Evolutionary conservation across 2,329 filamentous ascomycete genomes (phyloP).

Genomic region (Pestalotiopsis sp.): DNA sequence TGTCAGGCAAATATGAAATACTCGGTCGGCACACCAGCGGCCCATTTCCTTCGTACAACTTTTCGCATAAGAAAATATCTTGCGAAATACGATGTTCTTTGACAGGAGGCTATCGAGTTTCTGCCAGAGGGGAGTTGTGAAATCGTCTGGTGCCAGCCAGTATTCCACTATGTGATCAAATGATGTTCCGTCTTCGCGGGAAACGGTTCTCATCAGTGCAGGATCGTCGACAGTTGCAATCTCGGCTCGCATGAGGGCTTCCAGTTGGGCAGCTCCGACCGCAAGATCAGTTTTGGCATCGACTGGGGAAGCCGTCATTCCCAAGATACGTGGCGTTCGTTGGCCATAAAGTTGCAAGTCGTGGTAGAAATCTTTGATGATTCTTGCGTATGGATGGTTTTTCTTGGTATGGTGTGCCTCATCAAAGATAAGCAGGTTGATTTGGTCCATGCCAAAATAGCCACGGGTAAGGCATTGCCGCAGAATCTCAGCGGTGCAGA

Average conservation of each 20-base stretch:
- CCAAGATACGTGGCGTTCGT: slow-evolving; percentile 75
- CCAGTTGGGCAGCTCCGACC: slow-evolving; percentile 70
- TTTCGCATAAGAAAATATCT: slow-evolving; percentile 59
- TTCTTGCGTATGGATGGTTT: slow-evolving; percentile 84
- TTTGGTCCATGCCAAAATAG: slow-evolving; percentile 76
- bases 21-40: slow-evolving; percentile 79
- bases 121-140: slow-evolving; percentile 65
- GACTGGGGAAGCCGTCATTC: slow-evolving; percentile 96
- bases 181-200: background rate
- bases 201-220: slow-evolving; percentile 53
- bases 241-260: slow-evolving; percentile 73
- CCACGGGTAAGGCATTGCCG: slow-evolving; percentile 75
- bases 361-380: slow-evolving; percentile 83
- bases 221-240: slow-evolving; percentile 72
- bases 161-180: slow-evolving; percentile 59
- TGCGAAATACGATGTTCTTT: slow-evolving; percentile 47
- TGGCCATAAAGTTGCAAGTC: slow-evolving; percentile 41
- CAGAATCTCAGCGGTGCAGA: slow-evolving; percentile 89
- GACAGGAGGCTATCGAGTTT: slow-evolving; percentile 49
- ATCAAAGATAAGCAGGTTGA: slow-evolving; percentile 92
- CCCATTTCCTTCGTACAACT: slow-evolving; percentile 69
- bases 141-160: slow-evolving; percentile 44
- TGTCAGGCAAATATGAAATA: slow-evolving; percentile 72
- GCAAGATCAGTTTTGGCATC: slow-evolving; percentile 76
- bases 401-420: slow-evolving; percentile 97